phyloP scores from a whole-genome alignment of 805 yeast species.

The Sugiyamaella floridensis region DNA sequence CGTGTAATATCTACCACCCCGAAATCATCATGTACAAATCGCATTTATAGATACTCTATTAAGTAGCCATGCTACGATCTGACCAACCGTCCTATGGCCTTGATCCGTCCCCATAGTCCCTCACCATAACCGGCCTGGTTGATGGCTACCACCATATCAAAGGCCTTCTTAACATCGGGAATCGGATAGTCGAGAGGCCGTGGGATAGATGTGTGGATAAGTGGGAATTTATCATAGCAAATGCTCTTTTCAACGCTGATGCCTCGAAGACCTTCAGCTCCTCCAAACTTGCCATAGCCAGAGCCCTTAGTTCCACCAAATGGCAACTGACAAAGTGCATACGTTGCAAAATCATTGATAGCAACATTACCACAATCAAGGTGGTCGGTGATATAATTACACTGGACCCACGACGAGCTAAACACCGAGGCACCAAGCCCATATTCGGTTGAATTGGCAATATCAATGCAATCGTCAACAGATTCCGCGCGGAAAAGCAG shows the following conservation, averaged over 20 bases:
- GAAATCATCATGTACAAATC: too few species aligned
- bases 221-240: slow-evolving; percentile 74
- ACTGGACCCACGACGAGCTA: slow-evolving; percentile 52
- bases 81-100: slow-evolving; percentile 16
- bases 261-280: slow-evolving; percentile 92
- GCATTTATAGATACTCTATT: too few species aligned
- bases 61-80: neutral
- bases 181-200: slow-evolving; percentile 89
- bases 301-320: slow-evolving; percentile 92
- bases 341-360: slow-evolving; percentile 95
- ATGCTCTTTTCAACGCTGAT: slow-evolving; percentile 81
- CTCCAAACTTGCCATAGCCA: slow-evolving; percentile 97
- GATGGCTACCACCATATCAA: slow-evolving; percentile 78
- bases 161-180: slow-evolving; percentile 68
- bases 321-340: slow-evolving; percentile 90
- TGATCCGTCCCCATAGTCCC: slow-evolving; percentile 52
- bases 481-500: slow-evolving; percentile 66
- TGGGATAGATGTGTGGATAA: slow-evolving; percentile 75
- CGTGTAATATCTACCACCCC: too few species aligned
- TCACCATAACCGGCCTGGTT: slow-evolving; percentile 71
- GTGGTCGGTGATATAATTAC: slow-evolving; percentile 55
- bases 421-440: slow-evolving; percentile 92
- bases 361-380: slow-evolving; percentile 88
- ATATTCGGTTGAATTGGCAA: slow-evolving; percentile 79
- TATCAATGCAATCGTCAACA: slow-evolving; percentile 58